phyloP scores from a whole-genome alignment of 441 rosid genomes.

The Eruca vesicaria region DNA sequence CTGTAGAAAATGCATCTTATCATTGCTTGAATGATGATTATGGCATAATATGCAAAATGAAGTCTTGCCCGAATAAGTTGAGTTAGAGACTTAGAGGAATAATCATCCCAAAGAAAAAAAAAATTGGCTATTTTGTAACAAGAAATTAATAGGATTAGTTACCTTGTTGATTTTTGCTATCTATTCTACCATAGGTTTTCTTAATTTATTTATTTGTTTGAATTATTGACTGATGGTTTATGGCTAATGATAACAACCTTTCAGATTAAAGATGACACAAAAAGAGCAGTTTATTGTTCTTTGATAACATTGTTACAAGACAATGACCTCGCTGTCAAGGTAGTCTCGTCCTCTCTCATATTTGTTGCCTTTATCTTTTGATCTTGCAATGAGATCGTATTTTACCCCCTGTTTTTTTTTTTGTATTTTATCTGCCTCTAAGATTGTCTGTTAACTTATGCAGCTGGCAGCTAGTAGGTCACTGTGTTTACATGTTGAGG shows the following conservation, averaged over 20 bases:
- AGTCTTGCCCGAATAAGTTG: constrained; percentile 11
- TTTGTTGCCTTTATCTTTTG: constrained; percentile 5
- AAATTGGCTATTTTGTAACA: neutral
- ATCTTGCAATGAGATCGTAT: neutral
- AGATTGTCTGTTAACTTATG: constrained; percentile 35
- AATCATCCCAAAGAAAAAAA: constrained; percentile 3
- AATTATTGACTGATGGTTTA: constrained; percentile 7
- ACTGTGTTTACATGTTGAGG: constrained; percentile 88
- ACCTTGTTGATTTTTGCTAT: neutral
- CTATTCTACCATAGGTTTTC: neutral
- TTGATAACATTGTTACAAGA: constrained; percentile 82
- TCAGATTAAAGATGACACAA: constrained; percentile 93
- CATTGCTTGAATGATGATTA: neutral
- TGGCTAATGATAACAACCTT: constrained; percentile 34
- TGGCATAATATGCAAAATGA: constrained; percentile 5
- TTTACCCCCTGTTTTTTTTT: neutral
- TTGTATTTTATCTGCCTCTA: constrained; percentile 24
- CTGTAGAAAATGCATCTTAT: neutral
- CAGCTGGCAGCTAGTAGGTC: constrained; percentile 99
- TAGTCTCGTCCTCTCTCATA: constrained; percentile 35
- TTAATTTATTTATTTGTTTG: neutral
- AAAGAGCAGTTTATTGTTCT: constrained; percentile 86
- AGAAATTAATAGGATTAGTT: neutral
- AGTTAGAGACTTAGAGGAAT: neutral
- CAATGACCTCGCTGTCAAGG: constrained; percentile 88